Evolutionary conservation across 202 grass and related monocot species (phyloP), one percentile per base, ranked within the genome.

Genomic region (Carex sylvatica): DNA sequence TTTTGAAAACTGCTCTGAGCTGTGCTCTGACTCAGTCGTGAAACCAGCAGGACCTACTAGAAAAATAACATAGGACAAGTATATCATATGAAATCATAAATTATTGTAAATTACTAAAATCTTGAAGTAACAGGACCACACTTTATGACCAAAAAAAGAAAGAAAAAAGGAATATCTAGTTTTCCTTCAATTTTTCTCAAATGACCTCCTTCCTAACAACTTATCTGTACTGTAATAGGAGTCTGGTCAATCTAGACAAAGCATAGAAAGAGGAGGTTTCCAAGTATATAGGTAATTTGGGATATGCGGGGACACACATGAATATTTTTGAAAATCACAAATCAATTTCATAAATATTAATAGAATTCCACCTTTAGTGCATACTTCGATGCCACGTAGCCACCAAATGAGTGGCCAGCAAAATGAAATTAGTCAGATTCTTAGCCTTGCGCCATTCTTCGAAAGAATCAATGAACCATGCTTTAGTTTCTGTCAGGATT

Each of bases 391-490:
- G 92, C 92, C 68, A 98, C 87, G 84, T 98, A 98, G 79, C 95
- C 95, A 83, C 95, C 95, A 83, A 98, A 90, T 69, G 95, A 98
- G 88, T 98, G 95, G 62, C 92, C 92, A 65, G 95, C 77, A 98
- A 91, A 93, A 95, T 87, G 90, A 98, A 95, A 80, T 98, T 98
- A 68, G 80, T 91, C n/a, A 98, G 91, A 81, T 93, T 93, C 78
- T 95, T 98, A 61, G 92, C 91, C 75, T 95, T 98, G 47, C 95
- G 92, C 95, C 95, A 98, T 89, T 95, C 92, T 82, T 98, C 92
- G 13, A 98, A 93, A 85, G 92, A 95, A 93, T 98, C 95, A 69
- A 98, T 95, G 86, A 98, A 95, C 95, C 95, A 98, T 58, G 89
- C 86, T 83, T 98, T 92, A 81, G 92, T 98, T 91, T 98, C 95